A percentile compares a stretch with the other conserved stretches of the same genome.
Conservation (phyloP, 306 rosid species). For the Casuarina cunninghamiana region DNA sequence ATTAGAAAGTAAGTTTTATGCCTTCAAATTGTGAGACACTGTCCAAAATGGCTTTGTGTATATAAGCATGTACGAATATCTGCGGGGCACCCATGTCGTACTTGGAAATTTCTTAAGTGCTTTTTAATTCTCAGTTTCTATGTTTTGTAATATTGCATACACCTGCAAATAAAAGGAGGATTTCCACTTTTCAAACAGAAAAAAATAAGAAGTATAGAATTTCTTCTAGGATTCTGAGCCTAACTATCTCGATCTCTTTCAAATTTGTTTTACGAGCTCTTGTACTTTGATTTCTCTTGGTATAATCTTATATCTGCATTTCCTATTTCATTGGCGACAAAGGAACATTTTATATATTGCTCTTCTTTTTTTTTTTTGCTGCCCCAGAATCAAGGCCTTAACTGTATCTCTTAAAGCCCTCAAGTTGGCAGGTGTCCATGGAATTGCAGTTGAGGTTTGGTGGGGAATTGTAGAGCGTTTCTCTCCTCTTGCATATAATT, state of each 20-base stretch:
- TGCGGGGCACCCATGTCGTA: not conserved
- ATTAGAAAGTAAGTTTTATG: conserved; percentile 29
- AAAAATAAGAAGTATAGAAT: too few species aligned
- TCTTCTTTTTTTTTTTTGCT: conserved; percentile 1
- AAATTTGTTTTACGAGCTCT: not conserved
- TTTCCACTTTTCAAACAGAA: too few species aligned
- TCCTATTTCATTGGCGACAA: conserved; percentile 3
- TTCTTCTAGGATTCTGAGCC: not conserved
- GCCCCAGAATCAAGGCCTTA: conserved; percentile 38
- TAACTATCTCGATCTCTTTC: not conserved
- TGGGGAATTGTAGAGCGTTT: conserved; percentile 46
- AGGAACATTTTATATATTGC: conserved; percentile 13
- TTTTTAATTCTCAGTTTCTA: not conserved
- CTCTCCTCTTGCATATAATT: conserved; percentile 35
- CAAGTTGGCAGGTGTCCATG: conserved; percentile 47
- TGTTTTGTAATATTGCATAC: too few species aligned
- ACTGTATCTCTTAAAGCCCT: conserved; percentile 39
- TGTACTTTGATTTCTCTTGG: not conserved
- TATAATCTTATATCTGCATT: not conserved
- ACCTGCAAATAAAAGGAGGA: not conserved
- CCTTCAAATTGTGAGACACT: not conserved
- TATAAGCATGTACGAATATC: not conserved
- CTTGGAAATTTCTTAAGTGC: not conserved
- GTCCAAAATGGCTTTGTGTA: not conserved
- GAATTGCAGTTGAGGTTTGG: conserved; percentile 48